A percentile compares a stretch with the other conserved stretches of the same genome.
Conservation (phyloP, 2,329 filamentous ascomycete species). For the Sporothrix globosa region DNA sequence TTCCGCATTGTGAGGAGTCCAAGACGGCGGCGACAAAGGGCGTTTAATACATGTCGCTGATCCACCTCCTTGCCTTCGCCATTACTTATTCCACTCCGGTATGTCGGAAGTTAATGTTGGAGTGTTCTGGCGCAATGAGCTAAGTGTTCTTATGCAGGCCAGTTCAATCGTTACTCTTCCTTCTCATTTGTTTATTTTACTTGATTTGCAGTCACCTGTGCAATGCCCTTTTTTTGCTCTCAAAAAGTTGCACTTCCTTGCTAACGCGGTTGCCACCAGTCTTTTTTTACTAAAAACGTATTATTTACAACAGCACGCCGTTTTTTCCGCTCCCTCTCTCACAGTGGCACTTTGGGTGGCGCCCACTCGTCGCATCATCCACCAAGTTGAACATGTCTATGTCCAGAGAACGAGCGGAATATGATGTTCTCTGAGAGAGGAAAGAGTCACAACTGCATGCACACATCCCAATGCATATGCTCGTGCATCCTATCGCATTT, state of each 20-base stretch:
- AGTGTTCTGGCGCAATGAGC: slow-evolving; percentile 14
- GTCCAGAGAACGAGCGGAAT: background rate
- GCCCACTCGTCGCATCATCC: background rate
- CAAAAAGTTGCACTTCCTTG: background rate
- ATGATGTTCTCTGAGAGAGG: background rate
- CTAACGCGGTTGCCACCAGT: slow-evolving; percentile 26
- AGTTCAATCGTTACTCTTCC: slow-evolving; percentile 26
- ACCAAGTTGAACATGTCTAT: background rate
- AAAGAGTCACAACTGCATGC: slow-evolving; percentile 22
- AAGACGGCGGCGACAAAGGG: background rate
- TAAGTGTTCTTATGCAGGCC: slow-evolving; percentile 27
- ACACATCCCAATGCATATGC: slow-evolving; percentile 26
- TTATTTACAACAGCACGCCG: background rate
- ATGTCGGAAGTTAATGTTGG: slow-evolving; percentile 9
- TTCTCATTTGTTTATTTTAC: slow-evolving; percentile 25
- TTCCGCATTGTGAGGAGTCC: background rate
- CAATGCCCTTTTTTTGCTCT: background rate
- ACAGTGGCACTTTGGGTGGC: background rate
- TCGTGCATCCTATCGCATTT: slow-evolving; percentile 4
- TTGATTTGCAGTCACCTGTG: slow-evolving; percentile 9
- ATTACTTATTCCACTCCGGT: background rate
- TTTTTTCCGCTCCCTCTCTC: slow-evolving; percentile 2
- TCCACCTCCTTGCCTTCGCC: background rate
- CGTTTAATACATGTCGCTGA: background rate
- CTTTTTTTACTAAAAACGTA: slow-evolving; percentile 6